Evolutionary conservation across 495 filamentous ascomycete genomes (phyloP).

Genomic region (Opeltia flavorubescens): DNA sequence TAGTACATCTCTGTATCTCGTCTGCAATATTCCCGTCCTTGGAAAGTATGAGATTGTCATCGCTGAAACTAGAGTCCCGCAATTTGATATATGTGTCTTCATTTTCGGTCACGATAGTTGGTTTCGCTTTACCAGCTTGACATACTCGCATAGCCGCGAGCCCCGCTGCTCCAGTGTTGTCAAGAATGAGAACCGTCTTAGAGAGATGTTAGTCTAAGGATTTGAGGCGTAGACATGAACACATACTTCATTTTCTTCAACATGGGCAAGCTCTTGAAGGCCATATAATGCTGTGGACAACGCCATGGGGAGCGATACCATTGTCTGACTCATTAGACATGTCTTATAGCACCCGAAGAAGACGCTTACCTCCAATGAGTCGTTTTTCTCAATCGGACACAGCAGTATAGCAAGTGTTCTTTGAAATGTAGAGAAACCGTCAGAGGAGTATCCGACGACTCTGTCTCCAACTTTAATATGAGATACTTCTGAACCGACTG

Average conservation of each 20-base stretch:
- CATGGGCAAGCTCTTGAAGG: neutral
- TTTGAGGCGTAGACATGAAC: too few species aligned
- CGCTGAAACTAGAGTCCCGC: neutral
- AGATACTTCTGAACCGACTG: neutral
- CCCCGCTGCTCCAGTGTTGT: neutral
- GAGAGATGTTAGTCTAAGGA: too few species aligned
- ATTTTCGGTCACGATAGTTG: neutral
- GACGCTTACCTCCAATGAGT: neutral
- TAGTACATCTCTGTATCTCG: neutral
- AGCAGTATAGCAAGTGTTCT: neutral
- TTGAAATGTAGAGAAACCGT: neutral
- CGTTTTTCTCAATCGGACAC: neutral
- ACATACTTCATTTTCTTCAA: neutral
- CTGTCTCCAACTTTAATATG: neutral
- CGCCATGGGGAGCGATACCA: neutral
- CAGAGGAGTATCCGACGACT: neutral
- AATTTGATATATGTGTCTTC: neutral
- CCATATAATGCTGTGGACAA: neutral
- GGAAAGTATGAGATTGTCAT: neutral
- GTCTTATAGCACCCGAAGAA: too few species aligned
- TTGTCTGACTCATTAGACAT: too few species aligned
- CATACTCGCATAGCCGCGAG: neutral
- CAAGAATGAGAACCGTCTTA: neutral
- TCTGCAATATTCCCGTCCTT: neutral
- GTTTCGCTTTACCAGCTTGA: neutral